Evolutionary conservation across 2,329 filamentous ascomycete species (phyloP), one percentile per base, ranked within the genome.

Genomic region (Fusarium austroafricanum): DNA sequence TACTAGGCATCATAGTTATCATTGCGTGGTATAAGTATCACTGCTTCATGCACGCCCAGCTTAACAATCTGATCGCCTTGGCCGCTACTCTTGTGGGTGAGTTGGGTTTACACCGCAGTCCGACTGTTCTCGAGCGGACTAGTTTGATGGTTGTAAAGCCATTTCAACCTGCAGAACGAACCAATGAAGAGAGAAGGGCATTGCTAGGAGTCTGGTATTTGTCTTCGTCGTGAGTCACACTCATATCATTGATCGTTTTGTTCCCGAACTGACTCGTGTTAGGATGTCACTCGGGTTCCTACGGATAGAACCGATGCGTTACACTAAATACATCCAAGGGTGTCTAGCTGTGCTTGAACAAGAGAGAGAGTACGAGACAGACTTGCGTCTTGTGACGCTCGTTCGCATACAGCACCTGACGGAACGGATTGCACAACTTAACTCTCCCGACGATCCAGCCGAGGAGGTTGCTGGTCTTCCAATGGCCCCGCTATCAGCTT

Each of bases 121-220:
- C 83, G 0, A 79, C 75, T 1, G 52, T 80, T 6, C 77, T 79
- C 4, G 83, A 86, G 58, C 78, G 80, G 33, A 80, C 79, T 1
- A 79, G 77, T 28, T 63, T 84, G 10, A 77, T 84, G 73, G 77
- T 83, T 5, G 75, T 81, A 4, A 75, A 80, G 21, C 81, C 81
- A 0, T 77, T 78, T 17, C 70, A 77, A 29, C 77, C 80, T 1
- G 74, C 70, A 21, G 72, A 74, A 3, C 79, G 84, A 6, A 84
- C 82, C 0, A 81, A 84, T 10, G 86, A 87, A 38, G 86, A 88
- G 62, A 79, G 82, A 11, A 79, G 86, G n/a, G 79, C 82, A 0
- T 76, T 87, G 1, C 76, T 86, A 1, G 86, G 84, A 0, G 82
- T 84, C 3, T 88, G 85, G 82, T 87, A 86, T 60, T 63, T 88